phyloP scores from a whole-genome alignment of 75 land plant genomes.

The Selaginella moellendorffii region DNA sequence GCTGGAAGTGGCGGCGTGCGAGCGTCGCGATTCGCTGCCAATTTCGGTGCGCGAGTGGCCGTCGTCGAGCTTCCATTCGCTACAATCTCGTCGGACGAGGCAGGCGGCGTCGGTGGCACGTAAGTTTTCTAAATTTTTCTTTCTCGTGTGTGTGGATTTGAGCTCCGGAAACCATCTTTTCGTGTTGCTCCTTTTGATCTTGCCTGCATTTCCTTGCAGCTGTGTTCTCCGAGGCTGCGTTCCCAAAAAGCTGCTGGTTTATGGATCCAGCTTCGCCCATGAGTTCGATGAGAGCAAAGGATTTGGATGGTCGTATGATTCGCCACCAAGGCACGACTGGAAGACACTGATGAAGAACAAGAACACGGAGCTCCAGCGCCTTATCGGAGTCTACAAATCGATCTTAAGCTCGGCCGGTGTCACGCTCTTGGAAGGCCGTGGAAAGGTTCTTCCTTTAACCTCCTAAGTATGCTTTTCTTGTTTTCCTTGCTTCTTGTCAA shows the following conservation, averaged over 20 bases:
- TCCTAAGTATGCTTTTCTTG: slow-evolving; percentile 1
- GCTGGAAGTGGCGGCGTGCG: slow-evolving; percentile 97
- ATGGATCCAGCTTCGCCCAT: slow-evolving; percentile 77
- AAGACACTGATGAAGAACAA: slow-evolving; percentile 90
- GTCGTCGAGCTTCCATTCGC: slow-evolving; percentile 89
- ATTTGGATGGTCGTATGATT: slow-evolving; percentile 91
- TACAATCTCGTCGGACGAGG: slow-evolving; percentile 67
- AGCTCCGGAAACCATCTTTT: too few relatives aligned
- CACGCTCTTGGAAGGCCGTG: slow-evolving; percentile 90
- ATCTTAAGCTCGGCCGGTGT: slow-evolving; percentile 80
- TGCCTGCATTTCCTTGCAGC: slow-evolving; percentile 25
- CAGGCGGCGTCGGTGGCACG: slow-evolving; percentile 99
- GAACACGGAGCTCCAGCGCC: slow-evolving; percentile 80
- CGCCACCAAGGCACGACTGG: slow-evolving; percentile 94
- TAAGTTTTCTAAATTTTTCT: slow-evolving; percentile 27
- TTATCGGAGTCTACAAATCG: slow-evolving; percentile 84
- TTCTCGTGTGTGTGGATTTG: not conserved
- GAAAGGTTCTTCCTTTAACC: slow-evolving; percentile 45
- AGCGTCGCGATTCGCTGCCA: slow-evolving; percentile 89
- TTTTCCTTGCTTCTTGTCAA: slow-evolving; percentile 2
- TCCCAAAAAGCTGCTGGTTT: slow-evolving; percentile 88
- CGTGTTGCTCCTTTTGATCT: too few relatives aligned
- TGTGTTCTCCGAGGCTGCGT: slow-evolving; percentile 99
- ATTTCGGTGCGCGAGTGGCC: slow-evolving; percentile 74
- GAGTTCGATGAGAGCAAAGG: slow-evolving; percentile 92